Evolutionary conservation across 2,329 filamentous ascomycete genomes (phyloP), one percentile per base, ranked within the genome.

Genomic region (Fusarium hostae): DNA sequence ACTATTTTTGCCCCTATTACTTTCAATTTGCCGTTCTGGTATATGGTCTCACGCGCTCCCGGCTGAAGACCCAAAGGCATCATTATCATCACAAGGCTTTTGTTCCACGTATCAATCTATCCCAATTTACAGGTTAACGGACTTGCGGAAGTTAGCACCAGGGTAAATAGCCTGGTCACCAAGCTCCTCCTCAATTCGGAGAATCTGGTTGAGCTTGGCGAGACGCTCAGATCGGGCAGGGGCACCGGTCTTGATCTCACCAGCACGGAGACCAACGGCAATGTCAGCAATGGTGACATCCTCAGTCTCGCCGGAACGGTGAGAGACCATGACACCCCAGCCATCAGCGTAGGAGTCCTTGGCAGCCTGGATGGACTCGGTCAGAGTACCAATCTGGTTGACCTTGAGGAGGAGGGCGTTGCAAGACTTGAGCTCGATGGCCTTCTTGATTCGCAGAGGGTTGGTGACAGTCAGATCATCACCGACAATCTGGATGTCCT

Each of bases 251-350:
- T 98, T 98, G 91, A 99, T 98, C 90, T 99, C 94, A 77, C 96
- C 96, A 79, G 95, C 87, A 79, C 96, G 94, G 81, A 99, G 93
- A 87, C 96, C 96, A 78, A 99, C 96, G 75, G 95, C 94, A 78
- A 99, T 96, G 83, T 99, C 96, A 78, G 96, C 92, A 83, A 99
- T 99, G 85, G 96, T 99, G 79, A 99, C 96, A 87, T 99, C 96
- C 87, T 98, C 96, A 68, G 96, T 99, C 92, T 99, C 96, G 84
- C 96, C 96, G 72, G 96, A 99, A 79, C 96, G 92, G 90, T 99
- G 96, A 76, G 96, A 98, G 75, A 99, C 96, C 96, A 99, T 98
- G 87, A 99, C 95, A 83, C 95, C 95, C 96, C 96, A 99, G 83
- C 90, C 91, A 78, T 94, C 95, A 77, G 92, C 93, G 83, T 96